Evolutionary conservation across 75 land plant genomes (phyloP), one percentile per base, ranked within the genome.

Genomic region (Azolla pinnata): DNA sequence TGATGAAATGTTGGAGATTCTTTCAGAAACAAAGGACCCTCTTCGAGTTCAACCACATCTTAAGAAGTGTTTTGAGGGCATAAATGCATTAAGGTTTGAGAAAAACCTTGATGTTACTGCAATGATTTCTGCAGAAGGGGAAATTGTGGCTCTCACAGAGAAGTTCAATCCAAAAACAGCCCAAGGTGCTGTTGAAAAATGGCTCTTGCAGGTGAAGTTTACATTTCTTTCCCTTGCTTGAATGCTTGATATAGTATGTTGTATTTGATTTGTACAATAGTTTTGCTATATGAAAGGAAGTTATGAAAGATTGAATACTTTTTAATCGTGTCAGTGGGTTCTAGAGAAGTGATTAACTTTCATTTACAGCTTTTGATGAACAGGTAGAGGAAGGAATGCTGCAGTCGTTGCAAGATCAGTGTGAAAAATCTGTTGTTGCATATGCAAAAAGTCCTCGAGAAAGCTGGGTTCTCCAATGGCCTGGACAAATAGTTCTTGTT

Each of bases 1-100:
- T 66, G 75, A 72, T 54, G 75, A 72, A 51, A 72, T 72, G 75
- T 48, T 72, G 21, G 75, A 72, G 61, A 72, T 72, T 31, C 64
- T 72, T 18, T 72, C 75, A 3, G 69, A 72, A 50, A 72, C 75
- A 20, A 72, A 72, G 33, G 75, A 72, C 47, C 75, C 75, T 30
- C 68, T 72, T 29, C 70, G 75, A 18, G 75, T 72, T 29, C 75
- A 72, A 56, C 75, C 75, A 12, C 75, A 72, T 50, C n/a, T 72
- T 0, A 72, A 72, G 27, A 72, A 72, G 31, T 72, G 75, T 54
- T 72, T 72, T 60, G 75, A 72, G 55, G 75, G 75, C 20, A 72
- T 72, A 38, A 35, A 61, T 51, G 26, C 70, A 4, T 49, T 72
- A 16, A 24, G 61, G 35, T 72, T 72, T 60, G 64, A 72, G 48